These are phyloP conservation scores for Populus alba DNA, from an alignment of 345 rosid genomes.

Conservation along the genomic window DNA sequence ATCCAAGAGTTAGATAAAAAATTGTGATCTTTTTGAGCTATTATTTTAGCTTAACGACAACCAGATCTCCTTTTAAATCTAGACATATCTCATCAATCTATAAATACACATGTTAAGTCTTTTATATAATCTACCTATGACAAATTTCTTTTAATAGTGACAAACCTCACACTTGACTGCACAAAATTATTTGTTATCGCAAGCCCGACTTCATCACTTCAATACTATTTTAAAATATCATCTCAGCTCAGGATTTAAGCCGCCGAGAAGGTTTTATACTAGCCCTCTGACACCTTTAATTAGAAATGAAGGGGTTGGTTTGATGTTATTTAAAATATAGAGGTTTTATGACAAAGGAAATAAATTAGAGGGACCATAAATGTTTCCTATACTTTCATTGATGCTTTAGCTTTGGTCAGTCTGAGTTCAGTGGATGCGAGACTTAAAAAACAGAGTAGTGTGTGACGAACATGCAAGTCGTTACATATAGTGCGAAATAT, in stretches of 20 bases:
- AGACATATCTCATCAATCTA: rapidly evolving
- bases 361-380: background rate
- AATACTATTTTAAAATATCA: no score
- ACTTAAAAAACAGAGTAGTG: background rate
- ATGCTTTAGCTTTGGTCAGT: background rate
- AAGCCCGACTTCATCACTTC: rapidly evolving
- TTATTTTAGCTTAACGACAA: rapidly evolving
- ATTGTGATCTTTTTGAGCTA: rapidly evolving
- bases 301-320: no score
- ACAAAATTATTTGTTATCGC: no score
- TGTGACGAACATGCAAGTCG: background rate
- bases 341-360: background rate
- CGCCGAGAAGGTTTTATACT: no score
- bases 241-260: no score
- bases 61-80: rapidly evolving
- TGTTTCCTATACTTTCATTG: background rate
- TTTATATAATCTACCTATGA: rapidly evolving
- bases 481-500: background rate
- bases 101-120: no score
- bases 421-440: background rate
- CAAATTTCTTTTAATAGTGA: rapidly evolving
- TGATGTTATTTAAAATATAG: no score
- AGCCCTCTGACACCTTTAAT: no score
- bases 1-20: no score
- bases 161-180: rapidly evolving